phyloP scores from a whole-genome alignment of 805 yeast species.

The Candida maesae region DNA sequence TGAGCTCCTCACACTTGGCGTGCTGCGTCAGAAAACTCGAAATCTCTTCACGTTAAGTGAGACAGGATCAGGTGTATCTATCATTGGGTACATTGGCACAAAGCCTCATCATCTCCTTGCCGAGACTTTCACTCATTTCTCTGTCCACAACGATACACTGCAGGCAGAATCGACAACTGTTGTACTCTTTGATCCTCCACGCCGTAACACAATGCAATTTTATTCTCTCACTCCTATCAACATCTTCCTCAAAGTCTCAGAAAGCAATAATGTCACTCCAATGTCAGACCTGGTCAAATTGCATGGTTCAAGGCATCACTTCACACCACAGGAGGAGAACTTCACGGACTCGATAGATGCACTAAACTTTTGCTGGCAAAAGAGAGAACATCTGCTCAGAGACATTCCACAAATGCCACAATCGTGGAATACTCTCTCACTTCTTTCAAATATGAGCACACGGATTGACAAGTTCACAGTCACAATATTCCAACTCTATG shows the following conservation, averaged over 20 bases:
- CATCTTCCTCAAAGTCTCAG: slow-evolving; percentile 42
- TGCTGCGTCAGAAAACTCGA: background rate
- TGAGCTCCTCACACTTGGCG: slow-evolving; percentile 4
- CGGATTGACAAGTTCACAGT: background rate
- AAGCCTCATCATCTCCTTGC: background rate
- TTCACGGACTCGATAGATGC: slow-evolving; percentile 12
- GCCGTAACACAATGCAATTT: slow-evolving; percentile 66
- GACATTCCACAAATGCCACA: slow-evolving; percentile 14
- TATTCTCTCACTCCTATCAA: slow-evolving; percentile 71
- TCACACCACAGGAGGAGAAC: slow-evolving; percentile 8
- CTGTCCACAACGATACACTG: background rate
- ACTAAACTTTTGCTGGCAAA: slow-evolving; percentile 21
- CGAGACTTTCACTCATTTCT: background rate
- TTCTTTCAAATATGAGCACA: background rate
- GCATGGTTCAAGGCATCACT: slow-evolving; percentile 9
- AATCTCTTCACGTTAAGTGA: background rate
- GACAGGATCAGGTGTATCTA: background rate
- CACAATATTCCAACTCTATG: background rate
- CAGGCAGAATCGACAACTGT: slow-evolving; percentile 25
- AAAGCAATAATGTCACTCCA: background rate
- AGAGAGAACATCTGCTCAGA: slow-evolving; percentile 10
- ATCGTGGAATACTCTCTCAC: slow-evolving; percentile 15
- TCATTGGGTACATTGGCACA: slow-evolving; percentile 12
- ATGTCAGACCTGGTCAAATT: slow-evolving; percentile 5
- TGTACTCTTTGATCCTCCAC: slow-evolving; percentile 68